Evolutionary conservation across 345 rosid species (phyloP), one percentile per base, ranked within the genome.

Genomic region (Rhodomyrtus tomentosa): DNA sequence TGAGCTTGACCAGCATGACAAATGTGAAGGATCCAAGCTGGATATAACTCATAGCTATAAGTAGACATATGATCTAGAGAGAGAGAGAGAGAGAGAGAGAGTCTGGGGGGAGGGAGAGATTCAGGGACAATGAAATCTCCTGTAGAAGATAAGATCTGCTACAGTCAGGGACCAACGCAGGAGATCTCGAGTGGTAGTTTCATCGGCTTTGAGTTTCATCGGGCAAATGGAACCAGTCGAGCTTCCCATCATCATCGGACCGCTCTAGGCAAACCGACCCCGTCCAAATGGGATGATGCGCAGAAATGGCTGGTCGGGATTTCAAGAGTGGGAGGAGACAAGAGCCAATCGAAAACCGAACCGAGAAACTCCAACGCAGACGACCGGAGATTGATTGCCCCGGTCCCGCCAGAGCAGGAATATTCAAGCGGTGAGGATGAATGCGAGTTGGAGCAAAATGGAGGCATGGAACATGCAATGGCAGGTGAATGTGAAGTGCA

Each of bases 271-370:
- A 96, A 95, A 81, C 96, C 96, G 10, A 90, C 99, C 14, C 99
- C 98, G 40, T 96, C 99, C 0, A 96, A 96, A 89, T 95, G 99
- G 98, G 99, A 96, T 80, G 99, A 96, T 83, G 98, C 98, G n/a
- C 98, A 96, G 82, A 96, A 96, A 91, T 96, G 99, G 99, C 92
- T 96, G 18, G 96, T 94, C 25, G 98, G 98, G 10, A 81, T 95
- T 45, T 86, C 96, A 81, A 92, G 95, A 85, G 93, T 89, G 38
- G 93, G 93, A 85, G 93, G 92, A 83, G 95, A 93, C 82, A 93
- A 88, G 76, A 90, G 36, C 82, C 88, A 89, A 29, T 85, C 88
- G 83, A 88, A 83, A 58, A 74, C 87, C 85, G 89, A 92, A 85
- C 97, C 98, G 3, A 88, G 98, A 81, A 93, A 95, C 94, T 96